Conservation (phyloP, 2,329 filamentous ascomycete genomes). For the Aotearoamyces nothofagi region DNA sequence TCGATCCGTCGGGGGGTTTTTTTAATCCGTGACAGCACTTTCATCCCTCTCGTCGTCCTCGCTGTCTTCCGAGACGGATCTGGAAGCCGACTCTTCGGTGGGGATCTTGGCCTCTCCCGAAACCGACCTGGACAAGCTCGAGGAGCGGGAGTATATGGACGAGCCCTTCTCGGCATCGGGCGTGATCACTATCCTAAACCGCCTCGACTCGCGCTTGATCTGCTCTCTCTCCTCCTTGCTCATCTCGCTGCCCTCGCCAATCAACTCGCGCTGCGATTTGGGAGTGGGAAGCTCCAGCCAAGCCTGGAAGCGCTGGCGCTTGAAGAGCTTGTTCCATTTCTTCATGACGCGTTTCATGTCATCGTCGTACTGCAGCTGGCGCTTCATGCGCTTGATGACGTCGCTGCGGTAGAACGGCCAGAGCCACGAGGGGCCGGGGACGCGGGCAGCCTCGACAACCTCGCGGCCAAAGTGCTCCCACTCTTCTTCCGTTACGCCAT, state of each 20-base stretch:
- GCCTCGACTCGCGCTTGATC: slow-evolving; percentile 3
- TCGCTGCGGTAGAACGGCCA: slow-evolving; percentile 11
- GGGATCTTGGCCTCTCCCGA: too few species aligned
- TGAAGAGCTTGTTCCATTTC: slow-evolving; percentile 11
- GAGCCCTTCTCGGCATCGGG: slow-evolving; percentile 3
- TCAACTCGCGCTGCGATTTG: slow-evolving; percentile 5
- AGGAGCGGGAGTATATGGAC: too few species aligned
- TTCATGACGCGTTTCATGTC: slow-evolving; percentile 8
- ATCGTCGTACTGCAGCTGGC: slow-evolving; percentile 9
- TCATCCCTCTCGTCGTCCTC: slow-evolving; percentile 1
- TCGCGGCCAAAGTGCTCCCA: slow-evolving; percentile 13
- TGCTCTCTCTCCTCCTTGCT: slow-evolving; percentile 3
- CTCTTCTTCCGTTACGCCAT: slow-evolving; percentile 10
- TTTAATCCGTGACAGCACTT: too few species aligned
- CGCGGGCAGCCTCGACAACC: slow-evolving; percentile 8
- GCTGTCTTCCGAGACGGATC: too few species aligned
- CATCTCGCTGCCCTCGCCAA: not conserved
- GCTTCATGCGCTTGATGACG: slow-evolving; percentile 10
- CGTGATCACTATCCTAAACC: slow-evolving; percentile 8
- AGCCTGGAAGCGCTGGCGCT: slow-evolving; percentile 9
- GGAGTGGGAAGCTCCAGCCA: slow-evolving; percentile 12
- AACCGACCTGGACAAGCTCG: too few species aligned
- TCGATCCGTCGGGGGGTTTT: too few species aligned
- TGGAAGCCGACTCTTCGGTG: too few species aligned
- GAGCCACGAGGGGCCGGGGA: slow-evolving; percentile 11